Base-by-base conservation (phyloP, 164 flowering plant genomes). In the Echeveria elegans region DNA sequence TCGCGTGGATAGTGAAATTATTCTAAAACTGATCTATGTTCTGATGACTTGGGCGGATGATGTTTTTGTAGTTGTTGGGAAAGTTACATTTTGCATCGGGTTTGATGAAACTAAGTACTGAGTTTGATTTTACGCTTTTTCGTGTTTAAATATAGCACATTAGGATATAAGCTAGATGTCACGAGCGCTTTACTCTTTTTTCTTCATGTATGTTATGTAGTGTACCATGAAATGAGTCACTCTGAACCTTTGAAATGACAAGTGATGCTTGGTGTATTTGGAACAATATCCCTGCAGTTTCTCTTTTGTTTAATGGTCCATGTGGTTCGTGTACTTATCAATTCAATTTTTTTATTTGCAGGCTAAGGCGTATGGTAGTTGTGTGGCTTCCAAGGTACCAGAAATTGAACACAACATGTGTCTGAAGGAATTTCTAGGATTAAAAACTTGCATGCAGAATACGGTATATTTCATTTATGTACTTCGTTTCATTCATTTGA, bases 391-490 rank as follows among this genome's bases (percentile, higher is more conserved):
- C 63, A 90, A 86, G 77, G 86, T 93, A 77, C 97, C 94, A 37
- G 82, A 85, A 77, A 82, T 93, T 75, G 97, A 93, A 70, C 88
- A 79, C 29, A 89, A 90, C 73, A 89, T 90, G 97, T 90, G 98
- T 72, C 68, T 83, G 72, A 89, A 93, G 77, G 94, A 93, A 78
- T 93, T 90, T 78, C 79, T 85, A 70, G 86, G 79, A 48, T 69
- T 90, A 41, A 87, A 82, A 75, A 74, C 75, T 76, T 93, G 98
- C 84, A 90, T 90, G 98, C 88, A 85, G 71, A 86, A 78, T 50
- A 76, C 75, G 86, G 97, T 93, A 87, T 23, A 19, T 2, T 23
- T 19, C 37, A 23, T 65, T 23, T 37, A 73, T 50, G 65, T 64
- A 24, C 6, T 29, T 24, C 38, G 34, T 59, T 8, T 66, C 19